These are phyloP conservation scores for Calendula officinalis DNA, from an alignment of 129 eudicot species.

Conservation along the genomic window DNA sequence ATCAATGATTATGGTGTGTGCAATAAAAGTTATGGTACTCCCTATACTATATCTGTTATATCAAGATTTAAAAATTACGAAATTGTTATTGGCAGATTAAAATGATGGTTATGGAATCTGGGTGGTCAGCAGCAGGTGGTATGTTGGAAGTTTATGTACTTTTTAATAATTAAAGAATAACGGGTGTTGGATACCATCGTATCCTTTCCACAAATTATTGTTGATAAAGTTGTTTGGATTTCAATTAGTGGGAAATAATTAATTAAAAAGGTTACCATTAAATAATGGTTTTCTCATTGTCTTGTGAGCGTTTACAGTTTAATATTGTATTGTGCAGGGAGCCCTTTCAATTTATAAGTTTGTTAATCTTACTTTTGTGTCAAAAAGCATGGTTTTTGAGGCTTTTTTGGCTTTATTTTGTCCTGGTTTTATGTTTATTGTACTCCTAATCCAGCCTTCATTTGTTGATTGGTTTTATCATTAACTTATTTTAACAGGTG, in stretches of 20 bases:
- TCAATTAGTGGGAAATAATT: constrained; percentile 30
- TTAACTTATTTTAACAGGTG: neutral
- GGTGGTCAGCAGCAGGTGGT: constrained; percentile 19
- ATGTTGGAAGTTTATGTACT: constrained; percentile 27
- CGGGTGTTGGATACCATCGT: constrained; percentile 29
- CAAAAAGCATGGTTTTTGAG: constrained; percentile 28
- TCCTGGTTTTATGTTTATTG: constrained; percentile 31
- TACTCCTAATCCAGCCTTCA: constrained; percentile 19
- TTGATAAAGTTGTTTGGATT: constrained; percentile 7
- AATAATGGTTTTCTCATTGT: constrained; percentile 22
- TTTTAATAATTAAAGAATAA: constrained; percentile 25
- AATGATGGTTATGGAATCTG: constrained; percentile 22
- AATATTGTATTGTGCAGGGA: constrained; percentile 47
- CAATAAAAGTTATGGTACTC: too few species aligned
- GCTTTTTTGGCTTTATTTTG: constrained; percentile 35
- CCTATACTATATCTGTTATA: neutral
- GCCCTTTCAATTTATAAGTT: constrained; percentile 19
- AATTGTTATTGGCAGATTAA: constrained; percentile 23
- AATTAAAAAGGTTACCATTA: constrained; percentile 20
- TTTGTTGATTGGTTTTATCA: constrained; percentile 15
- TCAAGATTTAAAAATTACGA: neutral
- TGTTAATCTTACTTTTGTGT: constrained; percentile 36
- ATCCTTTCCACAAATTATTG: constrained; percentile 19
- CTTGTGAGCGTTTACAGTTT: constrained; percentile 5
- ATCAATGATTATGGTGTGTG: too few species aligned